Evolutionary conservation across 495 filamentous ascomycete genomes (phyloP), one percentile per base, ranked within the genome.

Genomic region (Neurospora sp.): DNA sequence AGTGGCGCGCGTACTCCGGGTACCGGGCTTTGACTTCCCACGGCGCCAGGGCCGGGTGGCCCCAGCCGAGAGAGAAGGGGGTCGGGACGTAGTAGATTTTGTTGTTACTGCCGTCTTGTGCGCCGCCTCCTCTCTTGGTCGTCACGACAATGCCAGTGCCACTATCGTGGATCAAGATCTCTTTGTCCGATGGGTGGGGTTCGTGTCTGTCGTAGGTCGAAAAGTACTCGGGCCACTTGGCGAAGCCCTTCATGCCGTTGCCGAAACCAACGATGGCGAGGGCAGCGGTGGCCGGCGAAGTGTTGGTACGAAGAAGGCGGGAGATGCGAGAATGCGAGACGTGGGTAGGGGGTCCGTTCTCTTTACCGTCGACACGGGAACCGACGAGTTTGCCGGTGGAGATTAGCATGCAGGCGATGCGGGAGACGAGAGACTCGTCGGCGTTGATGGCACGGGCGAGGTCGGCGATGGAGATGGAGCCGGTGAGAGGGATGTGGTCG

Each of bases 21-120:
- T 78, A 72, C 39, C 72, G 48, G 20, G 78, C 79, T 70, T 81
- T 81, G 23, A 81, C 74, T 41, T 79, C 79, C 78, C 78, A 79
- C 4, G 79, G 79, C 39, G 75, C 46, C 3, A 81, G 70, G 14
- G 73, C 74, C 0, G 76, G 72, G n/a, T 78, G 75, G 27, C 76
- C 79, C 79, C 79, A 81, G 38, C 39, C 74, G 37, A 77, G 78
- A n/a, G 62, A 62, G 31, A 81, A 81, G 1, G 79, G 79, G 1
- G 78, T 79, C 23, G 23, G 54, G 27, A 66, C 27, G 14, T 18
- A 66, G 14, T 16, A 62, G 5, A 6, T 4, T 35, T 14, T 66
- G 54, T 35, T 35, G 7, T 4, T 27, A 31, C 31, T 31, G 27
- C 2, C 27, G 5, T 27, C 20, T 31, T 59, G 20, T 59, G 10